Evolutionary conservation across 441 rosid genomes (phyloP).

Genomic region (Kokia cookei): DNA sequence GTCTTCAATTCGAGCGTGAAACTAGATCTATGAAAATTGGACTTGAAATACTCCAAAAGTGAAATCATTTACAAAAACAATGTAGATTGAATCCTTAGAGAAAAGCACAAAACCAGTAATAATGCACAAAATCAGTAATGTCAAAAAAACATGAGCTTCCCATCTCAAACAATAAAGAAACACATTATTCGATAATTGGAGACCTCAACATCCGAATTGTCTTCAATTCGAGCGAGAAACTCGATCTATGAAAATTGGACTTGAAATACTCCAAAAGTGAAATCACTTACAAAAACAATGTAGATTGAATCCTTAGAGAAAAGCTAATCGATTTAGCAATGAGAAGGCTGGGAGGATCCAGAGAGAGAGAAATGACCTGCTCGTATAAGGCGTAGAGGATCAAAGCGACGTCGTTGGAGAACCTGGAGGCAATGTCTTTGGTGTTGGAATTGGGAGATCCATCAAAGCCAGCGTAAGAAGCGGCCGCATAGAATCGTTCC

Average conservation of each 20-base stretch:
- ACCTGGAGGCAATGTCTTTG: conserved; percentile 60
- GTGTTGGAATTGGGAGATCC: conserved; percentile 68
- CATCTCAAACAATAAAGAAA: not conserved
- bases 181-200: not conserved
- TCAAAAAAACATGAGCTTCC: not conserved
- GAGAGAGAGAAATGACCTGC: conserved; percentile 47
- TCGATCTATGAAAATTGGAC: conserved; percentile 25
- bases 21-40: conserved; percentile 25
- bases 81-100: not conserved
- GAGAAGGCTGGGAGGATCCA: conserved; percentile 28
- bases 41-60: not conserved
- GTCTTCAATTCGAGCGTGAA: not conserved
- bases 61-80: not conserved
- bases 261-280: not conserved
- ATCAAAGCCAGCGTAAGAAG: conserved; percentile 81
- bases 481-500: conserved; percentile 92
- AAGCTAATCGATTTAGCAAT: not conserved
- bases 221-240: not conserved
- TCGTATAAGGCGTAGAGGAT: conserved; percentile 87
- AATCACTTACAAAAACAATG: not conserved
- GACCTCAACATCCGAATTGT: conserved; percentile 3
- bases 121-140: conserved; percentile 13
- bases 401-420: conserved; percentile 75
- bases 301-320: not conserved
- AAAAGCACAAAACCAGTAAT: too few species aligned